Evolutionary conservation across 176 grass and related monocot genomes (phyloP), one percentile per base, ranked within the genome.

Genomic region (Aegilops longissima): DNA sequence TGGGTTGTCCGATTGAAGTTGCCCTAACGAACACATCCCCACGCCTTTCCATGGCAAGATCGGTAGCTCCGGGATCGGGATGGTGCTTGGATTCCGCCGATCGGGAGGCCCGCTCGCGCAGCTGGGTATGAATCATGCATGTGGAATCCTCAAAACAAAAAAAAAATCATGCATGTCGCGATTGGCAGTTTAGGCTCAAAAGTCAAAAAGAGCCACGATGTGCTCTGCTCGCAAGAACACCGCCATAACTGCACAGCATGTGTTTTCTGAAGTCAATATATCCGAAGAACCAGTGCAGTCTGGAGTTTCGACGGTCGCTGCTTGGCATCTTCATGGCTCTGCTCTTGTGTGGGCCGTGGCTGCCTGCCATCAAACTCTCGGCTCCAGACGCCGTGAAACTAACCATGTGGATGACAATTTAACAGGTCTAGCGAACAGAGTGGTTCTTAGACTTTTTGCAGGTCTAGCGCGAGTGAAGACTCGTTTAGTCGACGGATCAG

Each of bases 391-490:
- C 84, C 80, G 64, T 44, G 74, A 66, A 30, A 24, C 75, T 80
- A 87, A 24, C 80, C 85, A 91, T 68, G 89, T 84, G 81, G 81
- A 76, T 80, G 47, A 76, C 47, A 51, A 51, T 51, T 16, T 51
- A 51, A 51, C 85, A 91, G 80, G 68, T 35, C 49, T 56, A 61
- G 68, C 2, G 14, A 61, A 59, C 61, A 69, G 25, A 66, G 52
- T 45, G 23, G 44, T 73, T 84, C 76, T 45, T 75, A 42, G 66
- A 68, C 66, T 45, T 73, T 23, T 71, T 61, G 30, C 77, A 78
- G 38, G 13, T 52, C 49, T 47, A 47, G 52, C 39, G 20, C 63
- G 51, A 31, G 39, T 39, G 40, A 40, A 16, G 36, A 74, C 76
- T 20, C 78, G 10, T 54, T 38, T 38, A 38, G 6, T 34, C 20